These are phyloP conservation scores for Scenedesmus sp. DNA, from an alignment of 163 green algal species.

Conservation along the genomic window DNA sequence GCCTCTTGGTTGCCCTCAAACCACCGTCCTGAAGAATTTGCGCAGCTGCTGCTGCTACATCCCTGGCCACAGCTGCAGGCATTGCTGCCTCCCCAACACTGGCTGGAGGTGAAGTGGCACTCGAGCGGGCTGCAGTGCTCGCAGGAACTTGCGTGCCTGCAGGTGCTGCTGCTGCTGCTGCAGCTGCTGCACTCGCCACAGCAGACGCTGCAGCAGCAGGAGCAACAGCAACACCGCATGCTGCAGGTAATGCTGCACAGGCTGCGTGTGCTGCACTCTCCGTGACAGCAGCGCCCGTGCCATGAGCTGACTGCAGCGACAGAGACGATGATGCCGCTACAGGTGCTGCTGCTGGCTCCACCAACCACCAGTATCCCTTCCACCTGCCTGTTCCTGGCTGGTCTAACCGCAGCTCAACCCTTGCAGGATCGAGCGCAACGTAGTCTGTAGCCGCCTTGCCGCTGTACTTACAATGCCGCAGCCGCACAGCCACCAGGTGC, in stretches of 20 bases:
- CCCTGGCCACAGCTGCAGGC: neutral
- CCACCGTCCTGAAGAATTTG: too few species aligned
- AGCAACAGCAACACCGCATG: neutral
- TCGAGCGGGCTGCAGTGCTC: neutral
- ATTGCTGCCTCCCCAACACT: neutral
- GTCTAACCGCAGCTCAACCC: neutral
- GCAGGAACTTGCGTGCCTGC: neutral
- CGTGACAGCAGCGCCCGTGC: neutral
- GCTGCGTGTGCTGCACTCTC: too few species aligned
- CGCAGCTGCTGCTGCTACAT: too few species aligned
- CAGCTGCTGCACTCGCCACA: neutral
- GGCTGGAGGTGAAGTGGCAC: neutral
- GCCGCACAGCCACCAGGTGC: neutral
- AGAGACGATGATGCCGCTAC: neutral
- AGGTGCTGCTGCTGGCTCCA: neutral
- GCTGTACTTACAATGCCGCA: neutral
- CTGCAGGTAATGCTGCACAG: too few species aligned
- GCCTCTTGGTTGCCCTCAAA: too few species aligned
- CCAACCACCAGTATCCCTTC: conserved; percentile 4
- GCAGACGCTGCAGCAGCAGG: conserved; percentile 1
- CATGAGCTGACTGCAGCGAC: neutral
- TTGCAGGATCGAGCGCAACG: neutral
- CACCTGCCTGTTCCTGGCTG: neutral
- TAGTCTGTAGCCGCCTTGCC: neutral
- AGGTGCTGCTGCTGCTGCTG: neutral